Evolutionary conservation across 2,329 filamentous ascomycete species (phyloP).

Genomic region (Tolypocladium tropicale): DNA sequence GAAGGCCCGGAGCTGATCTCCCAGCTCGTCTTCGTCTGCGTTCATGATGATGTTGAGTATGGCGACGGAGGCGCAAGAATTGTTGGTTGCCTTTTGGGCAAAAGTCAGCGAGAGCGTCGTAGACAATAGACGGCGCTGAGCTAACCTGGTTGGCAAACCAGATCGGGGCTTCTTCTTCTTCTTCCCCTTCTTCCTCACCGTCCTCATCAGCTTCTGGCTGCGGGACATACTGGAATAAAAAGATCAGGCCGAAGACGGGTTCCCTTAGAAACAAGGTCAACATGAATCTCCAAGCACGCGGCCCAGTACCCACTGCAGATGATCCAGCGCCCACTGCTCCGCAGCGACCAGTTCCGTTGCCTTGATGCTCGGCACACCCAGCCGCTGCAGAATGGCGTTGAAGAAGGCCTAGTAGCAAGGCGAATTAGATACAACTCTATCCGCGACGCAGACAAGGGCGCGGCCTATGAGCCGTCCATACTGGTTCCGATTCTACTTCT

Average conservation of each 20-base stretch:
- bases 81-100: conserved; percentile 54
- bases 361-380: conserved; percentile 64
- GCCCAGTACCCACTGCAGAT: conserved; percentile 42
- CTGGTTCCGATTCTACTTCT: conserved; percentile 85
- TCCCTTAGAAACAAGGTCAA: conserved; percentile 36
- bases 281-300: neutral
- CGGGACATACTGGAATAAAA: conserved; percentile 65
- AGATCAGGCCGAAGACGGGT: conserved; percentile 77
- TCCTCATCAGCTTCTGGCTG: conserved; percentile 29
- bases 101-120: conserved; percentile 4
- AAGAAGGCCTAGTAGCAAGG: conserved; percentile 58
- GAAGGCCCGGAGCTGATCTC: conserved; percentile 60
- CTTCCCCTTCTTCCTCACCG: conserved; percentile 33
- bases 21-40: conserved; percentile 53
- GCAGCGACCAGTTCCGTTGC: conserved; percentile 68
- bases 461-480: conserved; percentile 28
- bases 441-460: neutral
- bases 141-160: conserved; percentile 92
- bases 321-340: conserved; percentile 53
- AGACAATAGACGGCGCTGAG: neutral
- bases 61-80: conserved; percentile 87
- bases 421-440: neutral
- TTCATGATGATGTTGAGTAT: conserved; percentile 94
- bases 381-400: conserved; percentile 69
- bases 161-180: conserved; percentile 38